Evolutionary conservation across 129 eudicot genomes (phyloP).

Genomic region (Centella asiatica): DNA sequence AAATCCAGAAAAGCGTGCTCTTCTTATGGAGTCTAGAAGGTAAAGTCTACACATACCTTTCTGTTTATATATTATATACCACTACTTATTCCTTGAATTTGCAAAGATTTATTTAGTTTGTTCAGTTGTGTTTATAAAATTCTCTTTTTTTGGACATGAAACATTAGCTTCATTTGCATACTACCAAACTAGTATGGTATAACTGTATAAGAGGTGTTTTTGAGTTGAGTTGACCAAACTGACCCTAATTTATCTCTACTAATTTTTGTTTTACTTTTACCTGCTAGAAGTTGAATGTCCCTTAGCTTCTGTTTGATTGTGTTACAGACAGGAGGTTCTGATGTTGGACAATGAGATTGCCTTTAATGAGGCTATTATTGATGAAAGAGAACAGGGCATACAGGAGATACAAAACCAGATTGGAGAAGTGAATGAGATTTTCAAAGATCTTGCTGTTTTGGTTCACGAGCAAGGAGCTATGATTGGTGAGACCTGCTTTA

Average conservation of each 20-base stretch:
- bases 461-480: conserved; percentile 88
- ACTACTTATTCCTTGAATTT: not conserved
- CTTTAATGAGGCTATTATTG: conserved; percentile 72
- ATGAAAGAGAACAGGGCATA: conserved; percentile 74
- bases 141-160: too few species aligned
- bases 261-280: not conserved
- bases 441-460: conserved; percentile 60
- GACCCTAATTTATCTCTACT: not conserved
- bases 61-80: not conserved
- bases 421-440: conserved; percentile 64
- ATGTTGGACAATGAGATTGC: conserved; percentile 68
- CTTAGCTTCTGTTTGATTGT: not conserved
- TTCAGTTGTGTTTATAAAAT: too few species aligned
- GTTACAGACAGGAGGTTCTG: conserved; percentile 60
- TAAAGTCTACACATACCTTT: conserved; percentile 11
- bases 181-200: too few species aligned
- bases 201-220: not conserved
- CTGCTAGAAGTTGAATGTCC: not conserved
- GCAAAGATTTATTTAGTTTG: not conserved
- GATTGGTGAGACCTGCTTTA: conserved; percentile 47
- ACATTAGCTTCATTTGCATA: too few species aligned
- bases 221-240: not conserved
- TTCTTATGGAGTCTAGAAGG: conserved; percentile 78
- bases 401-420: conserved; percentile 56
- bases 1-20: conserved; percentile 60